Evolutionary conservation across 805 yeast genomes (phyloP), one percentile per base, ranked within the genome.

Genomic region (Metschnikowia hibisci): DNA sequence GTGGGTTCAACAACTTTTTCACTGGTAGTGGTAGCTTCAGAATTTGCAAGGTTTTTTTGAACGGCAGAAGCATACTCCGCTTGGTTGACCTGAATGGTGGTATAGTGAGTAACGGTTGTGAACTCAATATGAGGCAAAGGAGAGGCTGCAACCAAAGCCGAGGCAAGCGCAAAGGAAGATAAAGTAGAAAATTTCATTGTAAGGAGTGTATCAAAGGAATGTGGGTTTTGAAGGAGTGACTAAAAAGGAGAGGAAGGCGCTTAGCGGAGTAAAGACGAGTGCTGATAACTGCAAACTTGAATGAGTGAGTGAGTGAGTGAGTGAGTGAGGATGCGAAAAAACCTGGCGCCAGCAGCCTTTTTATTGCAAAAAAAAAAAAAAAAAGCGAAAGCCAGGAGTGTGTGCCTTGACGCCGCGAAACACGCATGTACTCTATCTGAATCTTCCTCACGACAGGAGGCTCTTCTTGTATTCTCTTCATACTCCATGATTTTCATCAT

Each of bases 81-180:
- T n/a, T 43, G 32, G 15, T 35, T 36, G 3, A 41, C 45, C 14
- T 23, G 32, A 22, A 46, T 35, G 3, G 55, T 52, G 8, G 45
- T 48, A 23, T 34, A 50, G 12, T 33, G 45, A 5, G 49, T 50
- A 8, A 49, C 46, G 16, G 55, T 51, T 4, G 46, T 50, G 18
- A 11, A 32, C 33, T 39, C 36, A 10, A 40, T 25, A n/a, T 32
- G 11, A 25, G 33, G 43, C n/a, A 41, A 22, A 26, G 48, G 47
- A 12, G 45, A 34, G 12, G 51, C 49, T 25, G 49, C 46, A 16
- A 44, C 44, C 39, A 43, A 41, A 11, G 42, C 41, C 16, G 42
- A 26, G 20, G 35, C 14, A 32, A 39, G 23, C n/a, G 37, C 15
- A 14, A 36, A 34, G 23, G 46, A 36, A 11, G 45, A 30, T 26